A percentile compares a stretch with the other conserved stretches of the same genome.
These are phyloP conservation scores for Breviolum minutum DNA, from an alignment of 73 alveolate species.

Conservation along the genomic window DNA sequence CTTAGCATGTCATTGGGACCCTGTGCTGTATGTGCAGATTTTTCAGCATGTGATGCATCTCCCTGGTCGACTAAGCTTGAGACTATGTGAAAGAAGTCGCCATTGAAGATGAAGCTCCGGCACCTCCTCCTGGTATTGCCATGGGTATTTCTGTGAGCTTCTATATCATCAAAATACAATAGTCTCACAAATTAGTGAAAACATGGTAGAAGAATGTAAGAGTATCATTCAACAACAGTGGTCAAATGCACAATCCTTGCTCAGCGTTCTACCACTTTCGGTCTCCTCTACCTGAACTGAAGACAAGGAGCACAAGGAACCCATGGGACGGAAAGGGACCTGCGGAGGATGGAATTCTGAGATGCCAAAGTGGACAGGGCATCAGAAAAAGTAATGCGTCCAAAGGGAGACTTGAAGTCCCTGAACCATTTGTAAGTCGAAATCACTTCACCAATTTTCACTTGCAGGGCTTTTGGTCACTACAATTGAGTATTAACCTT, in stretches of 20 bases:
- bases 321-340: slow-evolving; percentile 44
- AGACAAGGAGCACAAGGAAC: slow-evolving; percentile 58
- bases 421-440: too few relatives aligned
- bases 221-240: too few relatives aligned
- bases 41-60: background rate
- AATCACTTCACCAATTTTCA: too few relatives aligned
- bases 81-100: background rate
- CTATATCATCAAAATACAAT: background rate
- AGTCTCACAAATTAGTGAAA: background rate
- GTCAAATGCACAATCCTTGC: too few relatives aligned
- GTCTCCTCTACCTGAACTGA: slow-evolving; percentile 27
- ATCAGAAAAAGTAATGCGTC: too few relatives aligned
- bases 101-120: background rate
- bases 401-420: too few relatives aligned
- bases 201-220: background rate
- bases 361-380: too few relatives aligned
- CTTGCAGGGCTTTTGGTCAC: too few relatives aligned
- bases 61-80: background rate
- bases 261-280: background rate
- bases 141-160: too few relatives aligned
- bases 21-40: background rate
- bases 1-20: background rate
- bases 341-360: background rate
- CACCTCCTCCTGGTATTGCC: slow-evolving; percentile 8
- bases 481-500: too few relatives aligned